These are phyloP conservation scores for Plasmodium adleri DNA, from an alignment of 169 alveolate species.

Conservation along the genomic window DNA sequence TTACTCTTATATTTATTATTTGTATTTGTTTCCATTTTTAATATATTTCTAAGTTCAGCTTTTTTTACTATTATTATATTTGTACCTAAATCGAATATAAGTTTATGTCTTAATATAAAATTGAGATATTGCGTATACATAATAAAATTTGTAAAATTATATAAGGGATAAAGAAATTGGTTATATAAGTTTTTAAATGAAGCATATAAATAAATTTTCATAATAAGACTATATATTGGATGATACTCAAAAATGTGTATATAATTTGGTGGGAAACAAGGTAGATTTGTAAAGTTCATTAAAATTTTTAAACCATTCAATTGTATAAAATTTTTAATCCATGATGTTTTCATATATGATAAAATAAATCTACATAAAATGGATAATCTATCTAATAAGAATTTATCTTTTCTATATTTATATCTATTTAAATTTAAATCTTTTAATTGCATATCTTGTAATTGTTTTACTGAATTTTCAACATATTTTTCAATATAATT, in stretches of 20 bases:
- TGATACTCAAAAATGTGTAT: constrained; percentile 65
- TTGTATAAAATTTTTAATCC: constrained; percentile 54
- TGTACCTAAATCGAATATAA: constrained; percentile 35
- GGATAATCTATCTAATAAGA: constrained; percentile 63
- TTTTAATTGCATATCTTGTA: constrained; percentile 31
- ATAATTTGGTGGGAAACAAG: constrained; percentile 64
- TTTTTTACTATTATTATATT: constrained; percentile 29
- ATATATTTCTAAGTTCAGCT: neutral
- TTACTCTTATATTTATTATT: neutral
- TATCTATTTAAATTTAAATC: constrained; percentile 64
- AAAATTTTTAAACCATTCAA: constrained; percentile 60
- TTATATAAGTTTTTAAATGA: constrained; percentile 53
- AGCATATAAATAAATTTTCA: constrained; percentile 32
- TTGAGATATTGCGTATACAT: constrained; percentile 18
- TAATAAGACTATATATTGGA: constrained; percentile 39
- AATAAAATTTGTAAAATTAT: constrained; percentile 51
- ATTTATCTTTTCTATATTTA: constrained; percentile 54
- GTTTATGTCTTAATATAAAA: neutral
- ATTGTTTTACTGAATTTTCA: constrained; percentile 18
- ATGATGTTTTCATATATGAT: constrained; percentile 70
- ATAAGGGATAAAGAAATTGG: constrained; percentile 48
- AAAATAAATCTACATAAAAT: constrained; percentile 55
- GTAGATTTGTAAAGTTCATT: constrained; percentile 34
- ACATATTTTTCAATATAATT: constrained; percentile 63
- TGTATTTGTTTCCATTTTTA: neutral